A percentile compares a stretch with the other conserved stretches of the same genome.
Evolutionary conservation across 2,329 filamentous ascomycete species (phyloP).

Genomic region (Leptographium galeiforme): DNA sequence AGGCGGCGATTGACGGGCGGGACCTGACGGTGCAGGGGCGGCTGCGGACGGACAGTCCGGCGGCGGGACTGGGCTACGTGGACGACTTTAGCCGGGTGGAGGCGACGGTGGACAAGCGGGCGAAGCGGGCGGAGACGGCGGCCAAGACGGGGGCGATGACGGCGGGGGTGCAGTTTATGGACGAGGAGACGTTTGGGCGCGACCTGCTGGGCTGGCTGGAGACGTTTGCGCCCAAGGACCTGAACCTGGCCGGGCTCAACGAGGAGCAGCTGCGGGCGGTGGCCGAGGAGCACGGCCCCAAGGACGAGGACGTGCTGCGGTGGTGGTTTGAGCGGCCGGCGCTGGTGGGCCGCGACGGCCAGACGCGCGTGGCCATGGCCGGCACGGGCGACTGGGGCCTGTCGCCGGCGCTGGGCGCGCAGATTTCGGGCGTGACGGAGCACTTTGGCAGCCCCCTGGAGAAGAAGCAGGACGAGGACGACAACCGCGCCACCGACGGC

Average conservation of each 20-base stretch:
- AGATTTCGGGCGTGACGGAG: constrained; percentile 38
- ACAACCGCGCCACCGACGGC: too few relatives aligned
- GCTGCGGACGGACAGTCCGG: constrained; percentile 58
- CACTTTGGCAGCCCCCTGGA: constrained; percentile 35
- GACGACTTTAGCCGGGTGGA: constrained; percentile 72
- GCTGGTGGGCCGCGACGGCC: constrained; percentile 19
- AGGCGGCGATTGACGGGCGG: constrained; percentile 58
- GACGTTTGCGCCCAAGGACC: constrained; percentile 18
- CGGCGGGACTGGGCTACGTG: constrained; percentile 48
- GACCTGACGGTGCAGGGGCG: constrained; percentile 64
- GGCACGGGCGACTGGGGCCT: constrained; percentile 27
- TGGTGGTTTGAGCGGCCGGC: constrained; percentile 23
- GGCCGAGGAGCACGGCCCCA: constrained; percentile 17
- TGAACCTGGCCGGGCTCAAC: constrained; percentile 13
- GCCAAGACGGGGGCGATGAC: neutral
- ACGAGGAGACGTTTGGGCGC: constrained; percentile 44
- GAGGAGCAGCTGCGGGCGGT: constrained; percentile 14
- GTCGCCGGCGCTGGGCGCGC: constrained; percentile 35
- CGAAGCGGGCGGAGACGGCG: constrained; percentile 24
- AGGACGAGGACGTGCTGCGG: constrained; percentile 18
- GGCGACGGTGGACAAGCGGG: constrained; percentile 63
- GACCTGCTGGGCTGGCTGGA: constrained; percentile 38
- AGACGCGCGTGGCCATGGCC: constrained; percentile 4
- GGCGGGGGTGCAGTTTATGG: constrained; percentile 46
- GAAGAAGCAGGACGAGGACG: constrained; percentile 32